These are phyloP conservation scores for Starmerella apis DNA, from an alignment of 805 yeast genomes.

Conservation along the genomic window DNA sequence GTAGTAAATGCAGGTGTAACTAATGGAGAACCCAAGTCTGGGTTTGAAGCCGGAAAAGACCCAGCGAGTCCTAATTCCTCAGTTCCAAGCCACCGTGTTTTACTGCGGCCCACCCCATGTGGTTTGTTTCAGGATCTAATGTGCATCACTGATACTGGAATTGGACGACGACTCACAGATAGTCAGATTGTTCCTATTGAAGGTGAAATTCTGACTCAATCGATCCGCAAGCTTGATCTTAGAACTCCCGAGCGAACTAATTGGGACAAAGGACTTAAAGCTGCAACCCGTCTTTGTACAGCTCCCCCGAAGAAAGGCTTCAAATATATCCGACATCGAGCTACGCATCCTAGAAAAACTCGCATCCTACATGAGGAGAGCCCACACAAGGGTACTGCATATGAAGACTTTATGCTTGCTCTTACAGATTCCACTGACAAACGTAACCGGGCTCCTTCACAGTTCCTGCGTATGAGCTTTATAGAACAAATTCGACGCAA, in stretches of 20 bases:
- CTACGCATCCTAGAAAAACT: conserved; percentile 33
- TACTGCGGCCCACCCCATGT: conserved; percentile 68
- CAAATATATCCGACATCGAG: conserved; percentile 22
- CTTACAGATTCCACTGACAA: conserved; percentile 40
- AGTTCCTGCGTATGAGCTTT: conserved; percentile 77
- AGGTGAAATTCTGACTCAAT: conserved; percentile 69
- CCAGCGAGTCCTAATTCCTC: not conserved
- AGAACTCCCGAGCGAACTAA: conserved; percentile 44
- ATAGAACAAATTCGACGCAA: conserved; percentile 76
- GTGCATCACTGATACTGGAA: conserved; percentile 68
- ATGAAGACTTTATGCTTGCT: conserved; percentile 79
- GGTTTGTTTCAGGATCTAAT: conserved; percentile 77
- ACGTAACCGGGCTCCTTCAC: conserved; percentile 38
- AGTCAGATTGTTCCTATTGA: conserved; percentile 70
- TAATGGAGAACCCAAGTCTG: too few species aligned
- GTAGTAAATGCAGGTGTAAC: too few species aligned
- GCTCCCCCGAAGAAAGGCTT: not conserved
- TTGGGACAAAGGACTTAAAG: conserved; percentile 34
- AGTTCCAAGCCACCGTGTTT: conserved; percentile 66
- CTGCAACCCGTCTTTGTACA: not conserved
- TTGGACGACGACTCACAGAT: conserved; percentile 57
- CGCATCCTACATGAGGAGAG: conserved; percentile 54
- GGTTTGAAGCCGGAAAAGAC: too few species aligned
- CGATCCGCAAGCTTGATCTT: conserved; percentile 66
- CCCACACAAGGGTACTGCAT: conserved; percentile 70